These are phyloP conservation scores for Trichoderma asperelloides DNA, from an alignment of 495 filamentous ascomycete species.

Conservation along the genomic window DNA sequence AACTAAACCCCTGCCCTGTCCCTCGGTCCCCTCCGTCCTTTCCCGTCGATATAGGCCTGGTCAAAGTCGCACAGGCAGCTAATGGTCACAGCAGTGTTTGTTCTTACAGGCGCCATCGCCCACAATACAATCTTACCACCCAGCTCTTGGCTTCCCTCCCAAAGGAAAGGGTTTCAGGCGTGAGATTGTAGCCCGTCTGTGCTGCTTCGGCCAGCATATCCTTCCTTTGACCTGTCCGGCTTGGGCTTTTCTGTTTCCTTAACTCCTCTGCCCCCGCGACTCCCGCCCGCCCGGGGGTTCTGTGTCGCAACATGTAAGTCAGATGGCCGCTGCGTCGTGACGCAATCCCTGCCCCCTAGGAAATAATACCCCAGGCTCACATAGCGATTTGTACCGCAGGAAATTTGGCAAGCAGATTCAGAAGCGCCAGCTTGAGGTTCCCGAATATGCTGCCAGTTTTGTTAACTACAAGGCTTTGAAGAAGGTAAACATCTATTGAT, in stretches of 20 bases:
- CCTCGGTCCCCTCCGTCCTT: neutral
- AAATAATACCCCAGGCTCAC: neutral
- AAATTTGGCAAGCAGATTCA: conserved; percentile 99
- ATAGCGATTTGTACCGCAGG: conserved; percentile 40
- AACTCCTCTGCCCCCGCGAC: conserved; percentile 6
- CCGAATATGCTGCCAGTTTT: conserved; percentile 97
- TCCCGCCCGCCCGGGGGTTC: conserved; percentile 10
- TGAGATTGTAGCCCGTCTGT: neutral
- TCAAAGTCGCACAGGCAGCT: neutral
- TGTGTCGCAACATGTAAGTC: conserved; percentile 27
- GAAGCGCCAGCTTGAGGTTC: conserved; percentile 95
- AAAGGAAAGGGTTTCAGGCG: neutral
- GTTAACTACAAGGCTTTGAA: conserved; percentile 99
- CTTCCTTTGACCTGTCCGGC: neutral
- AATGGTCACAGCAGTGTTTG: neutral
- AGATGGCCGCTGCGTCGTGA: conserved; percentile 3
- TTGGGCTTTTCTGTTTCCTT: neutral
- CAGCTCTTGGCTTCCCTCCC: neutral
- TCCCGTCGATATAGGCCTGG: neutral
- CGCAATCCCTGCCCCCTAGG: neutral
- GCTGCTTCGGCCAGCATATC: neutral
- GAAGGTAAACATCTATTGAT: conserved; percentile 53
- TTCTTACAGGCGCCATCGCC: conserved; percentile 2
- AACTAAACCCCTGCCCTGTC: neutral
- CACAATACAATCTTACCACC: neutral